phyloP scores from a whole-genome alignment of 2,329 filamentous ascomycete species.

The Mycosphaerelloides madeirae region DNA sequence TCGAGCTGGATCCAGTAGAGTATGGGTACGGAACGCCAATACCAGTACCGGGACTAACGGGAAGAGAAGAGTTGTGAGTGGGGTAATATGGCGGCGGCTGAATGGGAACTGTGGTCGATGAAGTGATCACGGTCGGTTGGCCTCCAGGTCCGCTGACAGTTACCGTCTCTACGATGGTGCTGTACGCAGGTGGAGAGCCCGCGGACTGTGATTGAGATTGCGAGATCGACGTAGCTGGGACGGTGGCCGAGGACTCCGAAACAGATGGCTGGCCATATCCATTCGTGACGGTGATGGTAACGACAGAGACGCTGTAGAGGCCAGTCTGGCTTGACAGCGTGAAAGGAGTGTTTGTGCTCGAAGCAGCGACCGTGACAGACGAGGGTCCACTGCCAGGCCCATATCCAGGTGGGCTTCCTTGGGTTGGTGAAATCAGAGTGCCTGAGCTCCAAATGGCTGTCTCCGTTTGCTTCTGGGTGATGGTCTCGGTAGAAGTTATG shows the following conservation, averaged over 20 bases:
- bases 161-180: constrained; percentile 9
- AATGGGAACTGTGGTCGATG: constrained; percentile 11
- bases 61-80: constrained; percentile 8
- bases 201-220: constrained; percentile 1
- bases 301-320: constrained; percentile 13
- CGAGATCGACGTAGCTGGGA: constrained; percentile 6
- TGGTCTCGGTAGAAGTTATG: constrained; percentile 16
- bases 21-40: constrained; percentile 6
- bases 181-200: constrained; percentile 10
- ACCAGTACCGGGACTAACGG: constrained; percentile 4
- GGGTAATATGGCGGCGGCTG: constrained; percentile 8
- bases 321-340: constrained; percentile 13
- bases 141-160: constrained; percentile 11
- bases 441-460: constrained; percentile 10
- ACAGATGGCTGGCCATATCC: constrained; percentile 4
- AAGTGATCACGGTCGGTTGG: constrained; percentile 8
- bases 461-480: constrained; percentile 16
- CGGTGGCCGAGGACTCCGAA: constrained; percentile 6
- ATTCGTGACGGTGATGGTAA: constrained; percentile 18
- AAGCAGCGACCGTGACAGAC: constrained; percentile 5
- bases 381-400: constrained; percentile 1
- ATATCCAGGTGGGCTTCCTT: constrained; percentile 14
- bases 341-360: constrained; percentile 9
- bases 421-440: constrained; percentile 12
- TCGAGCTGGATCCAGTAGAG: constrained; percentile 1